phyloP scores from a whole-genome alignment of 2,329 filamentous ascomycete species.

The Chrysoporthe cubensis region DNA sequence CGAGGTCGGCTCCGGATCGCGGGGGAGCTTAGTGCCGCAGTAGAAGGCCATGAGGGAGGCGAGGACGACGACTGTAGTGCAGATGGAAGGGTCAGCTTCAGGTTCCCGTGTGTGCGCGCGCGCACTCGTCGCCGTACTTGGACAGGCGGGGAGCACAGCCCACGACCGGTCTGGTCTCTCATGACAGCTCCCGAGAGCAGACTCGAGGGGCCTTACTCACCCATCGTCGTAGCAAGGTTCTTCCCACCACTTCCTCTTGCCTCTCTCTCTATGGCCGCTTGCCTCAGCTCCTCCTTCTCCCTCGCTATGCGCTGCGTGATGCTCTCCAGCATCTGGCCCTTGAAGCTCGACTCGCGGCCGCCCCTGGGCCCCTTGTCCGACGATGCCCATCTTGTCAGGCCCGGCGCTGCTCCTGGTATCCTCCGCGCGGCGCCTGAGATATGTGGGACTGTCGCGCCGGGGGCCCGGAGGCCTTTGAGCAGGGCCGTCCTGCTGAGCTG shows the following conservation, averaged over 20 bases:
- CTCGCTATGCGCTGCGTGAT: slow-evolving; percentile 53
- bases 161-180: background rate
- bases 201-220: slow-evolving; percentile 38
- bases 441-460: background rate
- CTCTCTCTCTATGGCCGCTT: slow-evolving; percentile 45
- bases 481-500: slow-evolving; percentile 28
- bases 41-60: slow-evolving; percentile 60
- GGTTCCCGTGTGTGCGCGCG: background rate
- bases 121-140: background rate
- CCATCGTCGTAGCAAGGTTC: slow-evolving; percentile 52
- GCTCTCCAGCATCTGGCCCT: slow-evolving; percentile 59
- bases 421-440: slow-evolving; percentile 11
- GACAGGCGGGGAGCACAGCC: too few relatives aligned
- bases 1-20: slow-evolving; percentile 55
- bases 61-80: slow-evolving; percentile 53
- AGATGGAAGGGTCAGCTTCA: background rate
- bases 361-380: slow-evolving; percentile 15
- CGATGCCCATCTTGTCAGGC: slow-evolving; percentile 23
- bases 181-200: background rate
- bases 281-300: slow-evolving; percentile 52
- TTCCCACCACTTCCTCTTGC: slow-evolving; percentile 42
- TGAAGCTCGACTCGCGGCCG: slow-evolving; percentile 43
- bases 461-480: slow-evolving; percentile 13
- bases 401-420: slow-evolving; percentile 9
- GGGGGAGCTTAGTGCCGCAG: slow-evolving; percentile 59